phyloP scores from a whole-genome alignment of 441 rosid species.

The Arabidopsis lyrata region DNA sequence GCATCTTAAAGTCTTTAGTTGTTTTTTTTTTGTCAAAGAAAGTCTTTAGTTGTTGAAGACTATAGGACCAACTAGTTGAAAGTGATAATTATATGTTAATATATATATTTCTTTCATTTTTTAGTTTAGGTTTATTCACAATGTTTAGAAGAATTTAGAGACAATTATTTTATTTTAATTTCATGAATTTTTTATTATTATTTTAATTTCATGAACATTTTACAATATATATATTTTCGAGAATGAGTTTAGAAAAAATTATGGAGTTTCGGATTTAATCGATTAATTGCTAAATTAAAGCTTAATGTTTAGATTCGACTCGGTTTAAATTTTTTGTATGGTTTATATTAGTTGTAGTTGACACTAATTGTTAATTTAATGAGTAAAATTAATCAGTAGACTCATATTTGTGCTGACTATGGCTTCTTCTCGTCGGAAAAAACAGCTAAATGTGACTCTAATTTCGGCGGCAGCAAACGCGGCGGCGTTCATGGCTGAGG shows the following conservation, averaged over 20 bases:
- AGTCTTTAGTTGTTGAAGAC: background rate
- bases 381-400: too few relatives aligned
- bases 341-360: too few relatives aligned
- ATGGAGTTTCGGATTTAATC: background rate
- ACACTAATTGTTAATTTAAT: too few relatives aligned
- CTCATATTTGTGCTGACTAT: background rate
- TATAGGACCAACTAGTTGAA: background rate
- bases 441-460: conserved; percentile 64
- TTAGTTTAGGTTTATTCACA: background rate
- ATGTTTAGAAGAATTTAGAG: background rate
- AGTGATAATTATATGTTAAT: background rate
- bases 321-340: too few relatives aligned
- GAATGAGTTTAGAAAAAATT: background rate
- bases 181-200: background rate
- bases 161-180: background rate
- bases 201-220: background rate
- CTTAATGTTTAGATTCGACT: too few relatives aligned
- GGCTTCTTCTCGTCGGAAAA: conserved; percentile 14
- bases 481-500: conserved; percentile 83
- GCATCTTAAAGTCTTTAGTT: background rate
- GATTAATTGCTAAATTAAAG: too few relatives aligned
- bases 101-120: background rate
- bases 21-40: background rate
- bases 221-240: too few relatives aligned
- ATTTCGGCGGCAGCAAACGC: conserved; percentile 71